Percentiles rank a stretch among this genome's conserved stretches.
Conservation (phyloP, 441 rosid species). For the Mallotus repandus region DNA sequence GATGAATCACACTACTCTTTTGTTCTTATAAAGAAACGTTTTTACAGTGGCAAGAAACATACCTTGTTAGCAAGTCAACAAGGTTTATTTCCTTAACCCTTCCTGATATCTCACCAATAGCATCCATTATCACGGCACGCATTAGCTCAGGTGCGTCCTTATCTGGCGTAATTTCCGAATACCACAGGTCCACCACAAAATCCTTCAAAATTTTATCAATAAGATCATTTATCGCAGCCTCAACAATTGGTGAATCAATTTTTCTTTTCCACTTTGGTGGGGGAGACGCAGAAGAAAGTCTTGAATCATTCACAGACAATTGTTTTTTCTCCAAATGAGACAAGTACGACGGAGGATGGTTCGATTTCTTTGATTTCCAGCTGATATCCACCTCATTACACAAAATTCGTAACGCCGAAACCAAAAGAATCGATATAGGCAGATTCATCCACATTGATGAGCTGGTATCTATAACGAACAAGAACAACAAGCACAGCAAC, state of each 20-base stretch:
- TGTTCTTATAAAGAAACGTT: neutral
- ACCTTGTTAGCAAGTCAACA: constrained; percentile 89
- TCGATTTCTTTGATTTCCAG: constrained; percentile 48
- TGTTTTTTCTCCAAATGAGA: constrained; percentile 70
- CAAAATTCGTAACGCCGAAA: constrained; percentile 50
- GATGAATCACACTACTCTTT: neutral
- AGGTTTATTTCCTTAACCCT: constrained; percentile 84
- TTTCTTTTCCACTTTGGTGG: constrained; percentile 76
- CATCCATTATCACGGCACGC: constrained; percentile 82
- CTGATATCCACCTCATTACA: constrained; percentile 68
- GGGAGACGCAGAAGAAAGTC: constrained; percentile 55
- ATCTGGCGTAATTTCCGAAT: constrained; percentile 90
- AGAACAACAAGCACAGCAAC: neutral
- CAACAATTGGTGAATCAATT: constrained; percentile 82
- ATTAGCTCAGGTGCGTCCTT: constrained; percentile 91
- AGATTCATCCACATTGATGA: constrained; percentile 94
- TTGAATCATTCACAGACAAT: constrained; percentile 70
- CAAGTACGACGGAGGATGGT: constrained; percentile 39
- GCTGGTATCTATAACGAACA: constrained; percentile 69
- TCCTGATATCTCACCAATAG: constrained; percentile 79
- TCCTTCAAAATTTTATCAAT: constrained; percentile 83
- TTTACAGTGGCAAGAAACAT: neutral
- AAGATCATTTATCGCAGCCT: constrained; percentile 69
- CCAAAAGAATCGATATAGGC: constrained; percentile 70
- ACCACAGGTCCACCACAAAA: constrained; percentile 86